phyloP scores from a whole-genome alignment of 495 filamentous ascomycete species.

The Daldinia decipiens region DNA sequence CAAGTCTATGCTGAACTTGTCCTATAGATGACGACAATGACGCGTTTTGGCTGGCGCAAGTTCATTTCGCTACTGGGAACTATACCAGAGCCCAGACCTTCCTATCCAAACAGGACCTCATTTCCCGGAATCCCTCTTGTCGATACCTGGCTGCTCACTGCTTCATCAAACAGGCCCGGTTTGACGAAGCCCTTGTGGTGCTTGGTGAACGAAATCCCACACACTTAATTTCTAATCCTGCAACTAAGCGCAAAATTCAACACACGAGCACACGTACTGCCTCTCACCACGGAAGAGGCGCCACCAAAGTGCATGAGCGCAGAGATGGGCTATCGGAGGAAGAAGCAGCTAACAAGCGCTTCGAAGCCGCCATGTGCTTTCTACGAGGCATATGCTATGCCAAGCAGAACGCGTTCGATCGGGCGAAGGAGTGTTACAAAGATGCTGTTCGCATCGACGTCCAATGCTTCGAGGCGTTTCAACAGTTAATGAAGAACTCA shows the following conservation, averaged over 20 bases:
- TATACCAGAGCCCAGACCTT: conserved; percentile 89
- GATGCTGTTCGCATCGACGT: conserved; percentile 96
- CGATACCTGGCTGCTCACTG: conserved; percentile 93
- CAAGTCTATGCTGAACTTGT: conserved; percentile 39
- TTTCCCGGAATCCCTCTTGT: conserved; percentile 83
- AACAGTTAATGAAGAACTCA: conserved; percentile 96
- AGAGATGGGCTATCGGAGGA: conserved; percentile 63
- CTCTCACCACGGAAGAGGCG: conserved; percentile 45
- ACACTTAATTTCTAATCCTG: conserved; percentile 76
- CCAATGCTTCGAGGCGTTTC: conserved; percentile 97
- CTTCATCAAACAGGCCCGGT: conserved; percentile 88
- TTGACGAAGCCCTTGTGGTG: conserved; percentile 85
- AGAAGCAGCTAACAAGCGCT: conserved; percentile 76
- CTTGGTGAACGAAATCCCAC: conserved; percentile 92
- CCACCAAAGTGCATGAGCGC: conserved; percentile 64
- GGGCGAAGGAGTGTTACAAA: conserved; percentile 98
- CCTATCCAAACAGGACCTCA: conserved; percentile 83
- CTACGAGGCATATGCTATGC: conserved; percentile 92
- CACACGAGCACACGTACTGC: conserved; percentile 42
- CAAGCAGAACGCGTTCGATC: conserved; percentile 97
- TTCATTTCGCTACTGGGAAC: conserved; percentile 93
- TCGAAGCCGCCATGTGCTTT: conserved; percentile 98
- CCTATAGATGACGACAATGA: conserved; percentile 82
- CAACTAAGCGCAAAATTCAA: conserved; percentile 67
- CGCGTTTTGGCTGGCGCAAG: conserved; percentile 92